Base-by-base conservation (phyloP, 768 basidiomycete genomes). In the Auricularia cornea region DNA sequence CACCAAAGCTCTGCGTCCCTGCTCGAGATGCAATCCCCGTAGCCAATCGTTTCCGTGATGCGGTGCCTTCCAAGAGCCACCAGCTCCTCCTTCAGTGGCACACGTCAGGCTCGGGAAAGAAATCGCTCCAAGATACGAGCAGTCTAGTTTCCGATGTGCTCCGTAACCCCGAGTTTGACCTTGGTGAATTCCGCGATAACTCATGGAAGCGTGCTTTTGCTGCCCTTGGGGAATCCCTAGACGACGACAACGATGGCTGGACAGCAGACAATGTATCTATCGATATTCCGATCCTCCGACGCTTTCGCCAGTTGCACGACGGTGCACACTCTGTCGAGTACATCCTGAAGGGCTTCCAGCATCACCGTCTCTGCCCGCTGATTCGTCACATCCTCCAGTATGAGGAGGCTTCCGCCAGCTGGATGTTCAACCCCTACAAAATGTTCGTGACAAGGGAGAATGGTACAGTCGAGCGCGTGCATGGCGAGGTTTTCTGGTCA, bases 401-500 rank as follows among this genome's bases (percentile, higher is more conserved):
- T 23, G 44, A 48, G 3, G 6, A 4, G 18, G 5, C 44, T 4
- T 48, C 18, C 6, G 44, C 44, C 5, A 48, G 18, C 44, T 48
- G 44, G 44, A 20, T 16, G 14, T 48, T 48, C n/a, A 16, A 48
- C 3, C 44, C 44, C 3, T 48, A 48, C n/a, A 16, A 23, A 48
- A 3, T 48, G 18, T 48, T 48, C n/a, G 44, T 48, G 6, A 48
- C 44, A 16, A 4, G 44, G 3, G 44, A 48, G 5, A 3, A 48
- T 8, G 44, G 44, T 16, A 20, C 18, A 20, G n/a, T 16, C 5
- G 44, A 70, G 32, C 59, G 64, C 0, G 20, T 73, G 0, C 69
- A 70, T 14, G 68, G 71, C 31, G 68, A 74, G 20, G 52, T 72
- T 2, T 74, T 71, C 56, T 69, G 66, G 0, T 72, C 71, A 0